Evolutionary conservation across 78 protist species (phyloP), one percentile per base, ranked within the genome.

Genomic region (Capsaspora owczarzaki): DNA sequence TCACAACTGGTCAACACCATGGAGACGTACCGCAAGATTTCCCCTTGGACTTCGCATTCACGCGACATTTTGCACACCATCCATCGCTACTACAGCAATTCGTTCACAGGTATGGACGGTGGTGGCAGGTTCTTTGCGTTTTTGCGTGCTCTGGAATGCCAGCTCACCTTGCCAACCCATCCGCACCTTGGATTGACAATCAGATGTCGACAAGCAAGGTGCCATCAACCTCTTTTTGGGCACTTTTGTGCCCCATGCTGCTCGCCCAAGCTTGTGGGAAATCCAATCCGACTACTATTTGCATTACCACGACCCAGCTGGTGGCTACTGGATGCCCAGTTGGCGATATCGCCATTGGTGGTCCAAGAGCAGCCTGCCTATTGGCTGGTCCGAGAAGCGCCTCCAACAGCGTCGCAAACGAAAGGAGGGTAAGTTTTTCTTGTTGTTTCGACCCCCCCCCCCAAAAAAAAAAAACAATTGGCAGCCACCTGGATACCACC

Each of bases 61-160:
- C 61, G 83, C 44, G 95, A 92, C 66, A 12, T 84, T 31, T 0
- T 92, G 31, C 75, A 79, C 40, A 40, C 76, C 61, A 5, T 93
- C 46, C 69, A 51, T 37, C 43, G 98, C 60, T 95, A 88, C 88
- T 92, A 93, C 86, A 47, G 74, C 72, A 94, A 95, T 85, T 71
- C 87, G 8, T 92, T 95, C 85, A 90, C 82, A 0, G 94, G 66
- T 56, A n/a, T n/a, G 66, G 20, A 29, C 25, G 35, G 20, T 3
- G 66, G 14, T 3, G 66, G 66, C 66, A 56, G 66, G 12, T 29
- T 16, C 66, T 16, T 16, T 25, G 4, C 66, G 4, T 29, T 56
- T 16, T 12, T 12, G 14, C n/a, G 66, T 29, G 20, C n/a, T 25
- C 66, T 29, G 29, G 33, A 49, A 49, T 10, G 10, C n/a, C 10